Evolutionary conservation across 164 flowering plant genomes (phyloP).

Genomic region (Vitis cinerea): DNA sequence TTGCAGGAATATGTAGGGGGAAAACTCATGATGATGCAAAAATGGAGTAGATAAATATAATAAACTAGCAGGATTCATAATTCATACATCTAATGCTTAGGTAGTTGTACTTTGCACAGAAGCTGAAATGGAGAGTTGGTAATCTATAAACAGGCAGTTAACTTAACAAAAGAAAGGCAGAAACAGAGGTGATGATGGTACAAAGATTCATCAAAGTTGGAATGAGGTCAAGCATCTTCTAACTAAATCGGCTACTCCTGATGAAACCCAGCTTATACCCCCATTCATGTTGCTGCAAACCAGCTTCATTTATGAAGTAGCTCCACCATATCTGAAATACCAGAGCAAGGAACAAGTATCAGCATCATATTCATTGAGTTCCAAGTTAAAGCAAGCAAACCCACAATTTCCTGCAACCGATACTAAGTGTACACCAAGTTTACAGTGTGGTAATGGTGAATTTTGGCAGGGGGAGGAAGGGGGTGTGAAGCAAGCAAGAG

Average conservation of each 20-base stretch:
- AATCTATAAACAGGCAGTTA: neutral
- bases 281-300: too few species aligned
- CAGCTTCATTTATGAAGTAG: neutral
- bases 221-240: neutral
- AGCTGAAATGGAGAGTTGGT: neutral
- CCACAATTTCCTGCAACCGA: too few species aligned
- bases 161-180: neutral
- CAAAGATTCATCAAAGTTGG: neutral
- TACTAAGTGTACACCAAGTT: too few species aligned
- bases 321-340: neutral
- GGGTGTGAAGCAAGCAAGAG: too few species aligned
- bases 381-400: neutral
- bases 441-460: too few species aligned
- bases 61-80: too few species aligned
- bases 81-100: neutral
- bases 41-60: too few species aligned
- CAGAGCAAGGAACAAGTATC: neutral
- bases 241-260: too few species aligned
- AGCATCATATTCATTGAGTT: neutral
- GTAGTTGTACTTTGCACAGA: neutral
- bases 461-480: too few species aligned
- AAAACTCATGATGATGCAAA: too few species aligned
- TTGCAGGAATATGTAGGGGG: too few species aligned
- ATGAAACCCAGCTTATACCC: too few species aligned
- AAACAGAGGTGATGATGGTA: neutral